Base-by-base conservation (phyloP, 345 rosid genomes). In the Gynandropsis gynandra region DNA sequence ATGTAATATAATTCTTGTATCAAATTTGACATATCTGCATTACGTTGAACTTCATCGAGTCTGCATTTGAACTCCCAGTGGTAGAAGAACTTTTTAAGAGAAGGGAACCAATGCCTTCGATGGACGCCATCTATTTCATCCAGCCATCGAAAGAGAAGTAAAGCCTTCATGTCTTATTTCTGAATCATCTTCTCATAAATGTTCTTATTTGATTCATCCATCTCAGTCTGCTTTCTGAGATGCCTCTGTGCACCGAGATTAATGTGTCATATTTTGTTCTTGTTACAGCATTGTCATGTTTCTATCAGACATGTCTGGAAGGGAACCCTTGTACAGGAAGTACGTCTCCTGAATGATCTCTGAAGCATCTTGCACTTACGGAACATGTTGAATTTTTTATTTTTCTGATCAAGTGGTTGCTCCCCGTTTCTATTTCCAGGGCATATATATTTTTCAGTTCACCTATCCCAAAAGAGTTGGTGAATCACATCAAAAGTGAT, bases 271-370 rank as follows among this genome's bases (percentile, higher is more conserved):
- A 32, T 20, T 21, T 54, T 33, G 56, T 69, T 58, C 69, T 68
- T 65, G 62, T 69, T 78, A 80, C 96, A 89, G 96, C 76, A 63
- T 89, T 46, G 74, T 89, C 68, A 89, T 89, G 98, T 80, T 89
- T 86, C 72, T 90, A 63, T 90, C 98, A 16, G 98, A 90, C 66
- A 86, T 89, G 98, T 90, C 96, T 12, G 98, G 98, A 60, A 75
- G 98, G 74, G 95, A 83, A 66, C 96, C 98, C 37, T 68, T 90
- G 48, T 90, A 90, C 77, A 83, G 70, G 61, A 90, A 78, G 97
- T 89, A 80, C 8, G 80, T 61, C 29, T 21, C 16, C 10, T 50
- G 9, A n/a, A 11, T 29, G 16, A 36, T 51, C 42, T 47, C 4
- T 7, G 14, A 6, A 5, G 6, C 11, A 6, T 34, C 32, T 33